Percentiles rank a stretch among this genome's conserved stretches.
Evolutionary conservation across 163 green algal genomes (phyloP).

Genomic region (Volvox carteri): DNA sequence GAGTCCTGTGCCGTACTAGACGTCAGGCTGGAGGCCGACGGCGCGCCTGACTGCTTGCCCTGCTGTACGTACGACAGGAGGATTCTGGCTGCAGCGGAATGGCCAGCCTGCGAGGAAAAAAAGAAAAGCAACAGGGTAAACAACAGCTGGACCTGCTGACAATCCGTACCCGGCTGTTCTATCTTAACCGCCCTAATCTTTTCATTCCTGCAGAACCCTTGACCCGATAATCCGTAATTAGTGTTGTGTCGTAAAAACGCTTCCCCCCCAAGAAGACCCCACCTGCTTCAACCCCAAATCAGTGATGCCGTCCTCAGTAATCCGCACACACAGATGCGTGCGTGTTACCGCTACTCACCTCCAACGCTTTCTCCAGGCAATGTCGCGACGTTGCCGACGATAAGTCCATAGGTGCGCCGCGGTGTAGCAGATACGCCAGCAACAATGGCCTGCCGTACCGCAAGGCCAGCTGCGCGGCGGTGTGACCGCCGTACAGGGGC

Average conservation of each 20-base stretch:
- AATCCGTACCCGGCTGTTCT: too few relatives aligned
- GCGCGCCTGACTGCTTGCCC: slow-evolving; percentile 13
- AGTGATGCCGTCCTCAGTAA: too few relatives aligned
- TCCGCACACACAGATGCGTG: too few relatives aligned
- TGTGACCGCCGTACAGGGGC: slow-evolving; percentile 52
- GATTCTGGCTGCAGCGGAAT: slow-evolving; percentile 50
- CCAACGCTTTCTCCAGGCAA: slow-evolving; percentile 51
- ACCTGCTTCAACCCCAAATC: too few relatives aligned
- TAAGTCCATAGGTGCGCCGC: slow-evolving; percentile 47
- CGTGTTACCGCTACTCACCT: too few relatives aligned
- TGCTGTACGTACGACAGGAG: slow-evolving; percentile 50
- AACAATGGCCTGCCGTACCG: slow-evolving; percentile 49
- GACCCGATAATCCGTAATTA: too few relatives aligned
- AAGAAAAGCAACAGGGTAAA: too few relatives aligned
- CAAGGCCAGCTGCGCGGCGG: slow-evolving; percentile 39
- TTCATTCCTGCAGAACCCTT: too few relatives aligned
- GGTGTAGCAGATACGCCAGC: slow-evolving; percentile 54
- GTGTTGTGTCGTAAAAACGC: too few relatives aligned
- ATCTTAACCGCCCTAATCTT: too few relatives aligned
- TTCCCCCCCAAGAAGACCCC: too few relatives aligned
- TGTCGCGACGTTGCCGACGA: slow-evolving; percentile 36
- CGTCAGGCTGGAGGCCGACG: not conserved
- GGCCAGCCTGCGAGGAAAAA: slow-evolving; percentile 40
- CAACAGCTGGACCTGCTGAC: too few relatives aligned
- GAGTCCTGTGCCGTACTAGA: not conserved